Evolutionary conservation across 2,329 filamentous ascomycete species (phyloP).

Genomic region (Colletotrichum magnum): DNA sequence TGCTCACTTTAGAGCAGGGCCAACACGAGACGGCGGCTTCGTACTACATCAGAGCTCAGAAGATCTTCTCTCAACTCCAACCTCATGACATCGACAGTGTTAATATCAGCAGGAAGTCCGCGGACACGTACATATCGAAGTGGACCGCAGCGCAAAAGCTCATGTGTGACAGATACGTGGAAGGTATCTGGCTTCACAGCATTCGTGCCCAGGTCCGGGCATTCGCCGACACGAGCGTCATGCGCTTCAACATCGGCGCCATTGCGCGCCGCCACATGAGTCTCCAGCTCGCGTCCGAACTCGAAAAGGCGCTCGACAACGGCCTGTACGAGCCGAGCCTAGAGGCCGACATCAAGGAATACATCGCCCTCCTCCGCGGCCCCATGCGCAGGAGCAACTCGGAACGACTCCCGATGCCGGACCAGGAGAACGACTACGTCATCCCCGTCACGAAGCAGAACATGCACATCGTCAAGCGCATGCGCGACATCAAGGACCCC

Average conservation of each 20-base stretch:
- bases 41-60: constrained; percentile 54
- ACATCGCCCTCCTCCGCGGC: constrained; percentile 64
- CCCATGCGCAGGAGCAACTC: constrained; percentile 47
- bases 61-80: constrained; percentile 49
- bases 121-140: background rate
- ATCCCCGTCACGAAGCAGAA: constrained; percentile 55
- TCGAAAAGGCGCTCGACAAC: constrained; percentile 67
- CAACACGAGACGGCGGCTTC: constrained; percentile 64
- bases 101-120: no score
- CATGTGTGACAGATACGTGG: constrained; percentile 62
- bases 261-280: constrained; percentile 66
- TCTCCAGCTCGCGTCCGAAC: constrained; percentile 69
- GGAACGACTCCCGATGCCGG: constrained; percentile 34
- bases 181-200: constrained; percentile 64
- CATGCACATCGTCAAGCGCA: constrained; percentile 54
- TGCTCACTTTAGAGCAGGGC: constrained; percentile 67
- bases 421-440: constrained; percentile 46
- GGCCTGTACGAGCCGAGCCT: constrained; percentile 58
- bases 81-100: constrained; percentile 32
- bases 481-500: constrained; percentile 64
- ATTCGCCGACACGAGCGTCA: constrained; percentile 39
- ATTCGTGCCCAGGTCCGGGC: constrained; percentile 52
- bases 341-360: constrained; percentile 57
- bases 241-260: constrained; percentile 52
- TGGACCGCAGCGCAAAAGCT: constrained; percentile 32